Conservation (phyloP, 2,329 filamentous ascomycete species). For the Aureobasidium uvarum region DNA sequence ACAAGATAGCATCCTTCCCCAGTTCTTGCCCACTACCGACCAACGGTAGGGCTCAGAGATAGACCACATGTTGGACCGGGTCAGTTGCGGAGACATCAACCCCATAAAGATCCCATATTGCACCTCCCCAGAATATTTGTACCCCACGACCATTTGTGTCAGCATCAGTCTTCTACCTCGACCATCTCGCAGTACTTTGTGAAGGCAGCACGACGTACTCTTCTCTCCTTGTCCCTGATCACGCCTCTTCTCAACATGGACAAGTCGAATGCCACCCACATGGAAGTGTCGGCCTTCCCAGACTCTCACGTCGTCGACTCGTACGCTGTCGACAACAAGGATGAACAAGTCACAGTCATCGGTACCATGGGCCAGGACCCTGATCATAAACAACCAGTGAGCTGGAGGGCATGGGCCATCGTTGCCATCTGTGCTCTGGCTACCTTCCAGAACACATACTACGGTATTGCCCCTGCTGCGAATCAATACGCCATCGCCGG, state of each 20-base stretch:
- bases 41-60: not conserved
- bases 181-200: not conserved
- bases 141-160: not conserved
- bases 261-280: not conserved
- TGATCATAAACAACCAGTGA: slow-evolving; percentile 1
- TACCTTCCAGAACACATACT: slow-evolving; percentile 15
- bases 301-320: slow-evolving; percentile 18
- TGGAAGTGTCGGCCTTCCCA: slow-evolving; percentile 5
- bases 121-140: not conserved
- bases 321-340: slow-evolving; percentile 8
- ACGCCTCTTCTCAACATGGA: not conserved
- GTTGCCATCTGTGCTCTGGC: slow-evolving; percentile 15
- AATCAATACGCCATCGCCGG: slow-evolving; percentile 23
- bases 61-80: not conserved
- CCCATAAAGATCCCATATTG: slow-evolving; percentile 4
- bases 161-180: not conserved
- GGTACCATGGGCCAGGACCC: slow-evolving; percentile 22
- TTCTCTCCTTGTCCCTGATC: not conserved
- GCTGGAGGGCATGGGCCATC: slow-evolving; percentile 18
- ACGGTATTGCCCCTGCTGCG: slow-evolving; percentile 16
- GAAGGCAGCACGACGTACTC: no score
- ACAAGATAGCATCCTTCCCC: not conserved
- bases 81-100: not conserved
- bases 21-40: not conserved
- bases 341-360: slow-evolving; percentile 23